Evolutionary conservation across 1,284 basidiomycete genomes (phyloP).

Genomic region (Irpex sp.): DNA sequence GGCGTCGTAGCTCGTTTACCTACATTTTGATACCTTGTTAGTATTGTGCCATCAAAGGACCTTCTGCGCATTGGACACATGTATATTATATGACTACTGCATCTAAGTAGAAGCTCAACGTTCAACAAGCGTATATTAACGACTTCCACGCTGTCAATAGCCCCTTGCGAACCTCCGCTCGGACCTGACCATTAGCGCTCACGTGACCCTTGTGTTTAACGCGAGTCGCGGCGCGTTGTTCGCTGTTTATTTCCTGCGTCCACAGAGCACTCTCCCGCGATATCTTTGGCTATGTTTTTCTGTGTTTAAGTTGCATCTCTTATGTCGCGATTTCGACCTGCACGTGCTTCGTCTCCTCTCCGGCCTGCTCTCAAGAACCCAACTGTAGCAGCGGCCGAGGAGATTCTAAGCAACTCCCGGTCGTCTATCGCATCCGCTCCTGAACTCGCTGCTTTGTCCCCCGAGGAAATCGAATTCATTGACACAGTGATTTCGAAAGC

Average conservation of each 20-base stretch:
- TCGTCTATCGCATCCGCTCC: slow-evolving; percentile 42
- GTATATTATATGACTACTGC: not conserved
- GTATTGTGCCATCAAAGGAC: not conserved
- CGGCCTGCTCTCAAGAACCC: slow-evolving; percentile 13
- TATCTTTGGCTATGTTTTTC: not conserved
- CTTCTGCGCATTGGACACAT: not conserved
- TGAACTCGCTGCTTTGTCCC: slow-evolving; percentile 56
- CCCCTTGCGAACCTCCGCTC: too few species aligned
- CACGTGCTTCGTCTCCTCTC: slow-evolving; percentile 28
- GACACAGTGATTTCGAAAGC: slow-evolving; percentile 70
- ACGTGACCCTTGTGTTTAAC: not conserved
- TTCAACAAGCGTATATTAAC: too few species aligned
- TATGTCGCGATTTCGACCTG: slow-evolving; percentile 29
- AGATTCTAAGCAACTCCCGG: slow-evolving; percentile 39
- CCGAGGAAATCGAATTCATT: slow-evolving; percentile 63
- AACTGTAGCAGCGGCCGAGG: slow-evolving; percentile 19
- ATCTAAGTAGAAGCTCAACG: too few species aligned
- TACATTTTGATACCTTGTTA: not conserved
- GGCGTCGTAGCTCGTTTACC: not conserved
- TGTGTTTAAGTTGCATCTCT: too few species aligned
- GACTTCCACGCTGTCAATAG: too few species aligned
- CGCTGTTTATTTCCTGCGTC: not conserved
- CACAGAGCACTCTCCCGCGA: not conserved
- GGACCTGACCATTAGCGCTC: not conserved
- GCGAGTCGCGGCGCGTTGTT: not conserved